These are phyloP conservation scores for Eimeria brunetti DNA, from an alignment of 169 alveolate genomes.

Conservation along the genomic window DNA sequence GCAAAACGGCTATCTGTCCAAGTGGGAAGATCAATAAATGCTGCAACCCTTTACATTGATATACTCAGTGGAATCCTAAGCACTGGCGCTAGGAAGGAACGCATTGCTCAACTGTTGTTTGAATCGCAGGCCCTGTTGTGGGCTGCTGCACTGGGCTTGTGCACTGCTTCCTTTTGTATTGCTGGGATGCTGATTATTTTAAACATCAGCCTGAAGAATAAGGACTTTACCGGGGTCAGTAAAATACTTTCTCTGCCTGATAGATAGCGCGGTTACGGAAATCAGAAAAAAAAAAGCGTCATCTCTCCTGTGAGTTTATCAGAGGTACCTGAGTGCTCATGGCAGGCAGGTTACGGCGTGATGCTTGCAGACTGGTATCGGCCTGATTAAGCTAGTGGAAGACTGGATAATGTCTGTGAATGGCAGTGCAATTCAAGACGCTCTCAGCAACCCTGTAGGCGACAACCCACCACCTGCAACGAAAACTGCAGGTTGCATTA, in stretches of 20 bases:
- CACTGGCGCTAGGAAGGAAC: neutral
- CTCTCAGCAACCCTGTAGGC: constrained; percentile 50
- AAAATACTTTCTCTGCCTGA: neutral
- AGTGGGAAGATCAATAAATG: neutral
- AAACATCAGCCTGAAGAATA: constrained; percentile 64
- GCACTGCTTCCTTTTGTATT: constrained; percentile 51
- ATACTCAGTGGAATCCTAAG: neutral
- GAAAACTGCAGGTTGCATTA: neutral
- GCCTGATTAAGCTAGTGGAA: constrained; percentile 42
- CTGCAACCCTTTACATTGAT: neutral
- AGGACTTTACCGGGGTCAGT: constrained; percentile 67
- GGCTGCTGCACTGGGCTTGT: constrained; percentile 68
- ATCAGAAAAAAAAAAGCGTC: neutral
- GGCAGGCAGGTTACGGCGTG: neutral
- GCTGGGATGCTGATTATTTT: constrained; percentile 58
- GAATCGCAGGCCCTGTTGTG: constrained; percentile 48
- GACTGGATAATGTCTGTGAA: constrained; percentile 61
- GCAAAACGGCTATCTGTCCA: constrained; percentile 31
- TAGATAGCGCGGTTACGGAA: neutral
- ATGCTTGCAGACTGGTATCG: constrained; percentile 44
- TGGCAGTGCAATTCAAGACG: constrained; percentile 47
- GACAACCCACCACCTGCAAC: neutral
- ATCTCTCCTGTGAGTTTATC: neutral
- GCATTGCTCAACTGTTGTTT: neutral
- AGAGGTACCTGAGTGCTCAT: neutral